Evolutionary conservation across 177 flowering plant genomes (phyloP).

Genomic region (Vitis hybrid): DNA sequence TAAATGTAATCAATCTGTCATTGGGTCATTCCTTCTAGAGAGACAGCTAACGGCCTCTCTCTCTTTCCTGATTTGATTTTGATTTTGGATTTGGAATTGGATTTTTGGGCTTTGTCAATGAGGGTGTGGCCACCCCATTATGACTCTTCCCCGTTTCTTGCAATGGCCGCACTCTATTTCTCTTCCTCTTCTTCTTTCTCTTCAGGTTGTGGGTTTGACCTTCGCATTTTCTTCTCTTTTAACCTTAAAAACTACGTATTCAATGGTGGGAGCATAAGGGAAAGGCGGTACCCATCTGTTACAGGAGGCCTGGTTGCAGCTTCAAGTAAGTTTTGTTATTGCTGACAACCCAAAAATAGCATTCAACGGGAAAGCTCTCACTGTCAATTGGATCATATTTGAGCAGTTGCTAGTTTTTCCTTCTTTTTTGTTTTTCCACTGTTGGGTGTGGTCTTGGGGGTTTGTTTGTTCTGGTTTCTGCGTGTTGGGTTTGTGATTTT

Average conservation of each 20-base stretch:
- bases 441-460: background rate
- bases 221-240: background rate
- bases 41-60: too few relatives aligned
- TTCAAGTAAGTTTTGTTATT: background rate
- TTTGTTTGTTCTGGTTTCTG: background rate
- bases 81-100: background rate
- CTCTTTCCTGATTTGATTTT: background rate
- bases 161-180: conserved; percentile 12
- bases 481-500: background rate
- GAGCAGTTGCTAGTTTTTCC: background rate
- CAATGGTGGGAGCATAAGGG: background rate
- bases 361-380: background rate
- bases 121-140: conserved; percentile 23
- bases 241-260: background rate
- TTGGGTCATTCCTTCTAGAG: too few relatives aligned
- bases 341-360: background rate
- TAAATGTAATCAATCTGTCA: too few relatives aligned
- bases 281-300: background rate
- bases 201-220: conserved; percentile 15
- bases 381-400: too few relatives aligned
- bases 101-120: background rate
- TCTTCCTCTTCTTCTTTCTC: background rate
- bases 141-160: conserved; percentile 27
- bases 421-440: background rate
- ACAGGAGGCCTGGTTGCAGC: background rate